Evolutionary conservation across 2,329 filamentous ascomycete species (phyloP).

Genomic region (Teratosphaeriaceae sp.): DNA sequence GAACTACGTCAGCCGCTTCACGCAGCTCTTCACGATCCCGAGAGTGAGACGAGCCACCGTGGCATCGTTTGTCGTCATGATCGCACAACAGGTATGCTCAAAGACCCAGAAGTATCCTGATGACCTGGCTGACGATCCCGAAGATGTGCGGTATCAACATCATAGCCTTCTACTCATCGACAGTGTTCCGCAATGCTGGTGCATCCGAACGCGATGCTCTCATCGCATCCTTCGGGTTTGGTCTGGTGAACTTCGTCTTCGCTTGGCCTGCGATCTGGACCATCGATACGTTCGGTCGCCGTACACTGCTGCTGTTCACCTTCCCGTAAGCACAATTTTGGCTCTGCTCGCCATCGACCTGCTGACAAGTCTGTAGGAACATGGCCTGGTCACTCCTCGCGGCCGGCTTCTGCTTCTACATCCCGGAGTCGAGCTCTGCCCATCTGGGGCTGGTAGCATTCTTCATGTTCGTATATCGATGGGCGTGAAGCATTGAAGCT

Average conservation of each 20-base stretch:
- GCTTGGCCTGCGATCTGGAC: constrained; percentile 52
- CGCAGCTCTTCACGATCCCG: constrained; percentile 21
- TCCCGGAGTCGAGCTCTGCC: constrained; percentile 24
- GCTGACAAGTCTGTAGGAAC: no score
- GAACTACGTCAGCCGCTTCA: no score
- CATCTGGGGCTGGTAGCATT: no score
- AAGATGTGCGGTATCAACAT: constrained; percentile 21
- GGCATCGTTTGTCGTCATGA: constrained; percentile 22
- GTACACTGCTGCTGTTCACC: constrained; percentile 35
- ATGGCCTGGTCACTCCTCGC: constrained; percentile 44
- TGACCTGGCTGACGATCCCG: no score
- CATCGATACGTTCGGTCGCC: constrained; percentile 37
- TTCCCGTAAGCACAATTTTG: constrained; percentile 39
- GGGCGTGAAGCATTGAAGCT: no score
- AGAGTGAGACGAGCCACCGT: constrained; percentile 18
- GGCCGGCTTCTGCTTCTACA: constrained; percentile 32
- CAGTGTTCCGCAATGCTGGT: constrained; percentile 22
- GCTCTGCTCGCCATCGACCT: no score
- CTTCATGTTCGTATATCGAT: no score
- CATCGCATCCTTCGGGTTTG: constrained; percentile 53
- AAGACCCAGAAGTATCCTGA: no score
- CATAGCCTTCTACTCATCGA: constrained; percentile 29
- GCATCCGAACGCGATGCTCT: constrained; percentile 36
- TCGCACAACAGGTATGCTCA: constrained; percentile 25
- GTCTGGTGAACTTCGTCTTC: constrained; percentile 53